A percentile compares a stretch with the other conserved stretches of the same genome.
Evolutionary conservation across 2,329 filamentous ascomycete genomes (phyloP).

Genomic region (Claviceps africana): DNA sequence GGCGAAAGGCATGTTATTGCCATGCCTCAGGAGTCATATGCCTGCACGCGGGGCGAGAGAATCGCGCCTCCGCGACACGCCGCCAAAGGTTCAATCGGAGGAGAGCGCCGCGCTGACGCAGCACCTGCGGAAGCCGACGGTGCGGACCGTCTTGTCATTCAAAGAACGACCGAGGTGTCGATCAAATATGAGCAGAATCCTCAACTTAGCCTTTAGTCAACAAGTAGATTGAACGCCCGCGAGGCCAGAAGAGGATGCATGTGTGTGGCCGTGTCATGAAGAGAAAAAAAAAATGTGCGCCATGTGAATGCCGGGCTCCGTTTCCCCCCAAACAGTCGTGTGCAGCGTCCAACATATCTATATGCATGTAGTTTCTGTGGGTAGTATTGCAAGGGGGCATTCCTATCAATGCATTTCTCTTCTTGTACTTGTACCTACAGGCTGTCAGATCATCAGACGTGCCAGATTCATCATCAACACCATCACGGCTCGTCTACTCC

Average conservation of each 20-base stretch:
- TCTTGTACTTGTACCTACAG: neutral
- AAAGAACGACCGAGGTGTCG: conserved; percentile 4
- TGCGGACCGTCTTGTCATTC: conserved; percentile 2
- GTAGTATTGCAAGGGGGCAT: neutral
- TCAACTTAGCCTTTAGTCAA: neutral
- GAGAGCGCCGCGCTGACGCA: neutral
- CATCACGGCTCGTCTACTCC: neutral
- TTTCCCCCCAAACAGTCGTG: neutral
- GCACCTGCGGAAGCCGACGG: neutral
- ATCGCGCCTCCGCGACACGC: neutral
- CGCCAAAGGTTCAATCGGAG: neutral
- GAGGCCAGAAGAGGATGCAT: neutral
- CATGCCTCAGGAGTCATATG: neutral
- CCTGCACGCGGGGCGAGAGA: neutral
- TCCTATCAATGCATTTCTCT: neutral
- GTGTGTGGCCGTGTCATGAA: neutral
- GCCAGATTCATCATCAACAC: neutral
- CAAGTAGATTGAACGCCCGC: neutral
- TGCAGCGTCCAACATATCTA: neutral
- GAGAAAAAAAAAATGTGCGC: neutral
- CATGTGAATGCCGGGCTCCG: neutral
- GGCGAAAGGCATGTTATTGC: neutral
- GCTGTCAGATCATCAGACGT: neutral
- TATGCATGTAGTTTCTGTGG: neutral
- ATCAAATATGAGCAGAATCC: conserved; percentile 1